phyloP scores from a whole-genome alignment of 2,329 filamentous ascomycete species.

The Ambrosiella cleistominuta region DNA sequence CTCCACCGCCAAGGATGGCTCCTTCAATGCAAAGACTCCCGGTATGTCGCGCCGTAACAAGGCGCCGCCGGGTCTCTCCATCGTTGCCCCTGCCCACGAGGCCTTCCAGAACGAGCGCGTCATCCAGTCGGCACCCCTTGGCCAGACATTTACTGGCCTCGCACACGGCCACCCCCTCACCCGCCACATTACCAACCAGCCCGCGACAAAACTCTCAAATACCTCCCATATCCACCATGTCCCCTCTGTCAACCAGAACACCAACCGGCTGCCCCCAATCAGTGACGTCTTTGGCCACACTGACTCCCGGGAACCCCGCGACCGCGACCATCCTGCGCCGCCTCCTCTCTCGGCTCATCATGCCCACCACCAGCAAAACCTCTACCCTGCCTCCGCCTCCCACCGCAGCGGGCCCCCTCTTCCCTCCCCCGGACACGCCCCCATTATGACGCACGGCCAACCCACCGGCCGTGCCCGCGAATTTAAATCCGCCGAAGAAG shows the following conservation, averaged over 20 bases:
- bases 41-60: conserved; percentile 58
- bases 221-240: conserved; percentile 84
- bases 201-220: conserved; percentile 56
- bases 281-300: conserved; percentile 67
- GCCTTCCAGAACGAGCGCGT: conserved; percentile 88
- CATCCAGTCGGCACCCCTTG: conserved; percentile 86
- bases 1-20: conserved; percentile 28
- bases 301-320: background rate
- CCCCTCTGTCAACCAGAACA: conserved; percentile 62
- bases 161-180: conserved; percentile 56
- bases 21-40: conserved; percentile 50
- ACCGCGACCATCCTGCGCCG: conserved; percentile 16
- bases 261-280: conserved; percentile 82
- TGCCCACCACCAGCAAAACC: conserved; percentile 16
- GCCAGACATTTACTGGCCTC: conserved; percentile 87
- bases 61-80: conserved; percentile 76
- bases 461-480: conserved; percentile 55
- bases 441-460: conserved; percentile 29
- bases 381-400: conserved; percentile 40
- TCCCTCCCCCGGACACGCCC: conserved; percentile 60
- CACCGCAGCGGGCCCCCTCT: conserved; percentile 39
- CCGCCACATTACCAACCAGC: conserved; percentile 63
- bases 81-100: conserved; percentile 82
- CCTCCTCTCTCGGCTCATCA: conserved; percentile 16
- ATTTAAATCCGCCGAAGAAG: conserved; percentile 91